These are phyloP conservation scores for Hypoxylon sp. DNA, from an alignment of 2,329 filamentous ascomycete genomes.

Conservation along the genomic window DNA sequence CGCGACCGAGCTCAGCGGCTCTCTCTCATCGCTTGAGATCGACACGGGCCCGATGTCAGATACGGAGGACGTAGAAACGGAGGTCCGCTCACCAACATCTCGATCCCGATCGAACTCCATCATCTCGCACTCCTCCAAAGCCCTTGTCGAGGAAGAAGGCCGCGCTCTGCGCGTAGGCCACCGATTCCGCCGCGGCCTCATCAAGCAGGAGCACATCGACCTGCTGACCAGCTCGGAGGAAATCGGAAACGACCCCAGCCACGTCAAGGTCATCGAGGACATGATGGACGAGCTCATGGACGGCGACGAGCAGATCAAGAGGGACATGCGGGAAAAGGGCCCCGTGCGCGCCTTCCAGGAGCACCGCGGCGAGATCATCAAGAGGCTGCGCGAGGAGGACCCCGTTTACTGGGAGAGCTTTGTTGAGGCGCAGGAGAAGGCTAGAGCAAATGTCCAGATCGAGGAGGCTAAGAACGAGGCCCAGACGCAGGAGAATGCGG, in stretches of 20 bases:
- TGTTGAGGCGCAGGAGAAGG: conserved; percentile 73
- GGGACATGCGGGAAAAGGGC: conserved; percentile 70
- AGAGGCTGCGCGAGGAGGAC: conserved; percentile 70
- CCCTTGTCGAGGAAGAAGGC: conserved; percentile 70
- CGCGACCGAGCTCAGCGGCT: conserved; percentile 47
- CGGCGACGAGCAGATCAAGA: conserved; percentile 70
- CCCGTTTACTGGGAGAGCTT: conserved; percentile 76
- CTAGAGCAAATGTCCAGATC: conserved; percentile 66
- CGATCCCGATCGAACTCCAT: conserved; percentile 68
- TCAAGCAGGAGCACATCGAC: conserved; percentile 67
- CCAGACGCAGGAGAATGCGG: conserved; percentile 36
- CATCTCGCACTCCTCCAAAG: conserved; percentile 65
- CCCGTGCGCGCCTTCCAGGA: conserved; percentile 74
- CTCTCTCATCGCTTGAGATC: conserved; percentile 54
- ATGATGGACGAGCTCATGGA: conserved; percentile 75
- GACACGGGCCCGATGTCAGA: conserved; percentile 62
- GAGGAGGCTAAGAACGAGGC: conserved; percentile 41
- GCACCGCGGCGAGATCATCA: conserved; percentile 65
- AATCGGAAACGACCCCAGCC: conserved; percentile 65
- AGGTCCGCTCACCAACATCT: conserved; percentile 58
- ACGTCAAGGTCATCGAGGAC: conserved; percentile 68
- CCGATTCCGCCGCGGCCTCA: conserved; percentile 68
- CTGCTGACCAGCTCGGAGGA: conserved; percentile 65
- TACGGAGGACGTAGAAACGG: conserved; percentile 63
- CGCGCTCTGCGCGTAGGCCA: conserved; percentile 70